These are phyloP conservation scores for Candida ipomoeae DNA, from an alignment of 805 yeast genomes.

Conservation along the genomic window DNA sequence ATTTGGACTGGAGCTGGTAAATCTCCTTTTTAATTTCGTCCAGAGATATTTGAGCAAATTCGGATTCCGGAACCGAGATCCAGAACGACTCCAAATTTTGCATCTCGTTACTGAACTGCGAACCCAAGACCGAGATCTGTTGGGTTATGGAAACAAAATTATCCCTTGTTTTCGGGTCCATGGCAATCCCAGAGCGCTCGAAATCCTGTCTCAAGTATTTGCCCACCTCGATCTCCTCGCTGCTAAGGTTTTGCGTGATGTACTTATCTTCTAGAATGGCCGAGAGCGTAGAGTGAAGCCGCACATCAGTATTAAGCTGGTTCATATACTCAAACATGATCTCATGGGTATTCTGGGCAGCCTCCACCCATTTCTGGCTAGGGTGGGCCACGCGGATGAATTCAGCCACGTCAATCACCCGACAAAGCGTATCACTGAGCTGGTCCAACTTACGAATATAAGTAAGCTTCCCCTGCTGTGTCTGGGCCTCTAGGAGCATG, in stretches of 20 bases:
- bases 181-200: constrained; percentile 82
- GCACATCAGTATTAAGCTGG: constrained; percentile 77
- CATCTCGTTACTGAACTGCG: constrained; percentile 60
- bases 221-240: constrained; percentile 83
- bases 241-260: constrained; percentile 37
- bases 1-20: constrained; percentile 22
- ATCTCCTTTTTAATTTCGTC: constrained; percentile 24
- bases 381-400: constrained; percentile 90
- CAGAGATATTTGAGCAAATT: constrained; percentile 27
- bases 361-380: constrained; percentile 57
- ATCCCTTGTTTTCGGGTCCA: constrained; percentile 60
- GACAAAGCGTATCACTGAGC: constrained; percentile 80
- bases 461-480: constrained; percentile 39
- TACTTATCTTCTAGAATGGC: constrained; percentile 40
- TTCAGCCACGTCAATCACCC: constrained; percentile 92
- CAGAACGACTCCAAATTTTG: constrained; percentile 30
- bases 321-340: constrained; percentile 92
- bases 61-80: constrained; percentile 32
- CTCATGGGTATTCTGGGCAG: constrained; percentile 87
- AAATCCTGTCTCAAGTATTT: constrained; percentile 76
- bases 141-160: constrained; percentile 77
- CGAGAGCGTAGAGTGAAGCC: constrained; percentile 57
- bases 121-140: constrained; percentile 75
- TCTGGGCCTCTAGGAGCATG: constrained; percentile 43
- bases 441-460: constrained; percentile 71